phyloP scores from a whole-genome alignment of 2,329 filamentous ascomycete species.

The Alternaria novae-zelandiae region DNA sequence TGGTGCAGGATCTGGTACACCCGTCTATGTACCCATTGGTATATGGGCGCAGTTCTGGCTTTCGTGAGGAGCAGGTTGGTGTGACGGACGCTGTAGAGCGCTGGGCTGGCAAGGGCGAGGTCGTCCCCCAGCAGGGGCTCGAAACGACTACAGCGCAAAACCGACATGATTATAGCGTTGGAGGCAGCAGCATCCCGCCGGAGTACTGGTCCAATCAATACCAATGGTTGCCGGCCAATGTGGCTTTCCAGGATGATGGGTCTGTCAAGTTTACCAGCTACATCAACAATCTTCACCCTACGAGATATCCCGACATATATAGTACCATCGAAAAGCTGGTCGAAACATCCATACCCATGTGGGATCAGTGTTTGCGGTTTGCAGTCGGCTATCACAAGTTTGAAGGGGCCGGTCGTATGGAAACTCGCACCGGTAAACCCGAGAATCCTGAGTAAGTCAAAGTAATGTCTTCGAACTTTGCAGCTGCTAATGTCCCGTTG shows the following conservation, averaged over 20 bases:
- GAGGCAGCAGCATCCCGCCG: slow-evolving; percentile 9
- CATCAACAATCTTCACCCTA: slow-evolving; percentile 62
- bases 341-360: slow-evolving; percentile 25
- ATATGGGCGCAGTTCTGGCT: slow-evolving; percentile 57
- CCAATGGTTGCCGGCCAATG: slow-evolving; percentile 61
- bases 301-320: slow-evolving; percentile 25
- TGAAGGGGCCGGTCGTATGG: slow-evolving; percentile 16
- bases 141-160: background rate
- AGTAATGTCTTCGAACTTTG: background rate
- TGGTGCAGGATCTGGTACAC: slow-evolving; percentile 68
- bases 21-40: slow-evolving; percentile 68
- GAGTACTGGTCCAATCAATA: slow-evolving; percentile 29
- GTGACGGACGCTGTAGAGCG: slow-evolving; percentile 36
- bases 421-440: slow-evolving; percentile 9
- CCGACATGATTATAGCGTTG: slow-evolving; percentile 2
- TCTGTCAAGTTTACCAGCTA: slow-evolving; percentile 56
- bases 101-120: slow-evolving; percentile 39
- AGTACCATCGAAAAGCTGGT: slow-evolving; percentile 27
- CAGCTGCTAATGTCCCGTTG: background rate
- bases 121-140: slow-evolving; percentile 13
- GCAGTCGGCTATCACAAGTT: background rate
- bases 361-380: slow-evolving; percentile 28
- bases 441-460: background rate
- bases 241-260: slow-evolving; percentile 49
- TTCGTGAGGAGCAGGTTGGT: slow-evolving; percentile 41